Base-by-base conservation (phyloP, 108 stramenopile genomes). In the Aurantiochytrium sp. region DNA sequence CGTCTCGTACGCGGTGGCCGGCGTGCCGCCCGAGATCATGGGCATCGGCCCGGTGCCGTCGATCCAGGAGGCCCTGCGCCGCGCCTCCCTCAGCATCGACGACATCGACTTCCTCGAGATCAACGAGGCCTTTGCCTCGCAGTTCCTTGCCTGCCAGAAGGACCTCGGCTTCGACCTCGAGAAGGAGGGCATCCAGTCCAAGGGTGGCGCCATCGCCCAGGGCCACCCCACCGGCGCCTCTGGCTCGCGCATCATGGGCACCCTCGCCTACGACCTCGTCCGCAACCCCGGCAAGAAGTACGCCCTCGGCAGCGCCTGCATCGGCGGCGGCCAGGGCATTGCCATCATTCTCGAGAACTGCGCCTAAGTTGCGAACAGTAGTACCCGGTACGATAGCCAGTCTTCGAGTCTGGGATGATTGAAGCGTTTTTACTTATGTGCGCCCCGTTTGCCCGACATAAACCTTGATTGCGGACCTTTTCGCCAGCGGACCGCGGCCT, bases 291-390 rank as follows among this genome's bases (percentile, higher is more conserved):
- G 91, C 50, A 88, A 91, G 15, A 95, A 94, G 55, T 86, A 94
- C 69, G 95, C 95, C 88, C 93, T 99, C 68, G 99, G 99, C 12
- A 93, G 96, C 53, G 99, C 99, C 27, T 99, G 99, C 90, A 99
- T 99, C 86, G 99, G 99, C 54, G 99, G 99, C 81, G 99, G 99
- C 55, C 98, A 98, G 89, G 97, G 98, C n/a, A 98, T 99, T 92
- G 98, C 98, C 36, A 92, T 98, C 21, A 94, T 98, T 3, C 89
- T 99, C 54, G 97, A 98, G 86, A 41, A 48, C 45, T 41, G 39
- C 45, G 59, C 59, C 10, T 65, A 27, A 65, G 59, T 34, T 4
- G 24, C 19, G 59, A 65, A 65, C 17, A 54, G 53, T 54, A 19
- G 21, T n/a, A n/a, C n/a, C n/a, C n/a, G n/a, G n/a, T n/a, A n/a